phyloP scores from a whole-genome alignment of 306 rosid species.

The Lupinus albus region DNA sequence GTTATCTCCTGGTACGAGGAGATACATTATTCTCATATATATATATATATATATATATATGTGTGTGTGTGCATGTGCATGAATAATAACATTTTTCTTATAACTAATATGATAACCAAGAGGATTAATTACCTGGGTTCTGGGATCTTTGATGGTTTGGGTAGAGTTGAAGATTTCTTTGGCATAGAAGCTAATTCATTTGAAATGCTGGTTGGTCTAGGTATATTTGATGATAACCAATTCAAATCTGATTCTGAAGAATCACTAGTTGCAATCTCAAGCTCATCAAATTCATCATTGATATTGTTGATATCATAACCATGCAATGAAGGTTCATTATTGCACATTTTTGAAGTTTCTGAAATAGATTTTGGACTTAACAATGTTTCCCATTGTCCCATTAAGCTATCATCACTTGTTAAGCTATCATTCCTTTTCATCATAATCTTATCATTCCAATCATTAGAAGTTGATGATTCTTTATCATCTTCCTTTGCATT shows the following conservation, averaged over 20 bases:
- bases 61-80: too few relatives aligned
- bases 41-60: too few relatives aligned
- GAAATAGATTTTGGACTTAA: constrained; percentile 48
- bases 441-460: constrained; percentile 60
- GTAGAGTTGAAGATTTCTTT: constrained; percentile 48
- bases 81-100: too few relatives aligned
- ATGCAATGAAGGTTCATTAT: constrained; percentile 39
- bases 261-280: constrained; percentile 76
- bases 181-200: constrained; percentile 50
- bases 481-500: constrained; percentile 62
- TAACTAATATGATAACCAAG: background rate
- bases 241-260: constrained; percentile 78
- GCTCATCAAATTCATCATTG: constrained; percentile 72
- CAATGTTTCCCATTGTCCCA: constrained; percentile 64
- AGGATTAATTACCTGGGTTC: constrained; percentile 52
- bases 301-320: constrained; percentile 46
- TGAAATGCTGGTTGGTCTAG: constrained; percentile 49
- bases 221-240: constrained; percentile 56
- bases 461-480: constrained; percentile 61
- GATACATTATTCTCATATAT: too few relatives aligned
- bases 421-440: constrained; percentile 56
- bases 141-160: constrained; percentile 50
- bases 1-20: too few relatives aligned
- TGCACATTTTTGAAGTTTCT: constrained; percentile 49
- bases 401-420: constrained; percentile 57